These are phyloP conservation scores for Castanospermum australe DNA, from an alignment of 306 rosid species.

Conservation along the genomic window DNA sequence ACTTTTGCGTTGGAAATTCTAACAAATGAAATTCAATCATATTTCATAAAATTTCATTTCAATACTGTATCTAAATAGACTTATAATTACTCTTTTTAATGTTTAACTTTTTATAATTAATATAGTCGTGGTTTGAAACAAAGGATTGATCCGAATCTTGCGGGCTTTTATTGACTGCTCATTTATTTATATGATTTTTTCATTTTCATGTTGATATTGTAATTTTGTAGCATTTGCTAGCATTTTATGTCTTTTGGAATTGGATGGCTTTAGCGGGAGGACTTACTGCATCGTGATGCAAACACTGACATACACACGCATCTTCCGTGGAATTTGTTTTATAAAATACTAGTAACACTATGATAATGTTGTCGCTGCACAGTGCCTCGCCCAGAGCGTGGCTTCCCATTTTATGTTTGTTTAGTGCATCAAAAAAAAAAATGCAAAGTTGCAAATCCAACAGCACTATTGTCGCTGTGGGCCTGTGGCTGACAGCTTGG, in stretches of 20 bases:
- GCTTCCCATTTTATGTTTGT: not conserved
- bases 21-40: not conserved
- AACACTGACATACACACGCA: not conserved
- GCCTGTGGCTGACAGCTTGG: no score
- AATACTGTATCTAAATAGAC: no score
- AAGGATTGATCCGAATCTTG: constrained; percentile 32
- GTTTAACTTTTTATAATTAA: not conserved
- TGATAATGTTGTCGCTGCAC: not conserved
- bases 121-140: not conserved
- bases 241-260: not conserved
- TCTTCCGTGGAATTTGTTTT: not conserved
- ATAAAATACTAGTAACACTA: not conserved
- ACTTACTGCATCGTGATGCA: not conserved
- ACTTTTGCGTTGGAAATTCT: not conserved
- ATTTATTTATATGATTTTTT: not conserved
- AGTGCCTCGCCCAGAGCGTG: not conserved
- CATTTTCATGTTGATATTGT: not conserved
- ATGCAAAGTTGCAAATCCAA: not conserved
- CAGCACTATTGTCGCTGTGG: no score
- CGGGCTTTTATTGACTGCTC: not conserved
- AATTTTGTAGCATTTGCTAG: not conserved
- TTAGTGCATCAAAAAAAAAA: no score
- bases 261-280: no score
- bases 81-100: no score
- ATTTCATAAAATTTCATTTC: not conserved